Base-by-base conservation (phyloP, 768 basidiomycete species). In the Piloderma croceum region DNA sequence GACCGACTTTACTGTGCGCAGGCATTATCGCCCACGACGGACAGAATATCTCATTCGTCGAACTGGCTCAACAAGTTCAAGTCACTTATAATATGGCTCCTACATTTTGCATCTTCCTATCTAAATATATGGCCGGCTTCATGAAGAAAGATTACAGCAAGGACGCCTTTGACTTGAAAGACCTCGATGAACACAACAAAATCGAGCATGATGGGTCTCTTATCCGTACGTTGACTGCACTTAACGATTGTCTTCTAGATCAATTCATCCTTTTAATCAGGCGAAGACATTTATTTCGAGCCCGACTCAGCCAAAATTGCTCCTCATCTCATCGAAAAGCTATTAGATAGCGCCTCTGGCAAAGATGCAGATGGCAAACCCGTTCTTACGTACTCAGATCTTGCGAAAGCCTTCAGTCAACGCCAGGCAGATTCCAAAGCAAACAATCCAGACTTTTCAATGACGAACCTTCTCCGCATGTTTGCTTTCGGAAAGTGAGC, bases 21-120 rank as follows among this genome's bases (percentile, higher is more conserved):
- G 64, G 63, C 11, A 67, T 77, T 37, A 38, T 77, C 21, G 53
- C 88, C 0, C 81, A 65, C 31, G 73, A 77, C 67, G 88, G 88
- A n/a, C 76, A 64, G 31, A 76, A 79, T 43, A 81, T 91, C 58
- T 66, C 69, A 6, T 89, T 89, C 50, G 56, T 55, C 17, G 61
- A 73, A n/a, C 43, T 77, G 23, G 57, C 47, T 0, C 13, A 22
- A 2, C 49, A 53, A 15, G 51, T 71, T 33, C 59, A 59, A 1
- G 5, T 56, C 18, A 68, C 69, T 1, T 74, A 65, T 54, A 75
- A 75, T 55, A 69, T 74, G 39, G 44, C 63, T 3, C 45, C 71
- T 0, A 52, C 70, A 2, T 73, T 74, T 53, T 63, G 64, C 39
- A 56, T 54, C 34, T 71, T 62, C 42, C 63, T 69, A 4, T 60